These are phyloP conservation scores for Podospora sp. DNA, from an alignment of 495 filamentous ascomycete species.

Conservation along the genomic window DNA sequence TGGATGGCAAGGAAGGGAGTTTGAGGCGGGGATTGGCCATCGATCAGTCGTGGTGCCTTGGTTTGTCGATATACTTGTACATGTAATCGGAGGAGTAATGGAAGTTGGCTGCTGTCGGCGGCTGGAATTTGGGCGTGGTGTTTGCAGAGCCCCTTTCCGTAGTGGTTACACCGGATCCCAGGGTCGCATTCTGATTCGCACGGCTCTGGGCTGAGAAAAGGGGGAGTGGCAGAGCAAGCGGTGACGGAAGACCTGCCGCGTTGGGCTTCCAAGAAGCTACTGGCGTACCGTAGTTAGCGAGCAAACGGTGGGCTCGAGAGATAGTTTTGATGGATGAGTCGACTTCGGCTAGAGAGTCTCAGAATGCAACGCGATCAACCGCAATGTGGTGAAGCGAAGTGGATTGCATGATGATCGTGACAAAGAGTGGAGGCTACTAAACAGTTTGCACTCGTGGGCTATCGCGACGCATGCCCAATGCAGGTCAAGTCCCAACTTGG, in stretches of 20 bases:
- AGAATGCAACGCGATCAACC: no score
- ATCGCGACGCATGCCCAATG: no score
- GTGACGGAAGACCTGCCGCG: not conserved
- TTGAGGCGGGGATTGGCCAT: not conserved
- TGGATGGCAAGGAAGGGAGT: not conserved
- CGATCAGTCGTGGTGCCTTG: not conserved
- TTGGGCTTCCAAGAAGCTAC: not conserved
- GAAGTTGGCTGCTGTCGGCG: no score
- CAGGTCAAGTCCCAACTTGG: no score
- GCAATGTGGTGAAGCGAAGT: no score
- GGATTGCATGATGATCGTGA: no score
- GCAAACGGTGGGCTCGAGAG: no score
- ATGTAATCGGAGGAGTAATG: no score
- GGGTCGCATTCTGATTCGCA: not conserved
- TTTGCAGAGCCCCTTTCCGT: not conserved
- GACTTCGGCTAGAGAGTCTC: no score
- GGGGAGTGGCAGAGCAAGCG: not conserved
- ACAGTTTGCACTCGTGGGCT: no score
- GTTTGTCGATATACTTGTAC: not conserved
- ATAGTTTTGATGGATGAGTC: no score
- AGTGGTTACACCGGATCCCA: not conserved
- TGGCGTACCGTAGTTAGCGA: not conserved
- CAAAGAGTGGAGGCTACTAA: no score
- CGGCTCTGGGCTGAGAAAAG: not conserved
- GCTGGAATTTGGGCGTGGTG: not conserved